These are phyloP conservation scores for Hymenoscyphus infarciens DNA, from an alignment of 2,329 filamentous ascomycete species.

Conservation along the genomic window DNA sequence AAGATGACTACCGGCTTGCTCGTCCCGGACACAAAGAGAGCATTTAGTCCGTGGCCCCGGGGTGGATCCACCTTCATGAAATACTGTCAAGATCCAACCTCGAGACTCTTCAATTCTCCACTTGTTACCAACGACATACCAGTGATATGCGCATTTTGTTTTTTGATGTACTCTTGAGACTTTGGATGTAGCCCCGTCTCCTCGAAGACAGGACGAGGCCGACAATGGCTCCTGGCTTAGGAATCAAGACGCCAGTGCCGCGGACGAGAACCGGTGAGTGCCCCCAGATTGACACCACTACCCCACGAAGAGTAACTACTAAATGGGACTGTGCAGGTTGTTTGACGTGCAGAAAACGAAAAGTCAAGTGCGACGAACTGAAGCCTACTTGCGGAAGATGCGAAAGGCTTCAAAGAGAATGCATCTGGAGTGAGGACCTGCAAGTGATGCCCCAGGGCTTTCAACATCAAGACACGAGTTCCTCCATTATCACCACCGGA, in stretches of 20 bases:
- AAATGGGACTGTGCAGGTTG: constrained; percentile 48
- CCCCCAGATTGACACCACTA: neutral
- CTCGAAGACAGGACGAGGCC: neutral
- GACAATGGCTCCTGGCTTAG: constrained; percentile 29
- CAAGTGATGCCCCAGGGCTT: constrained; percentile 23
- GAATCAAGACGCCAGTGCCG: constrained; percentile 26
- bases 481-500: constrained; percentile 9
- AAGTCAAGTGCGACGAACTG: constrained; percentile 69
- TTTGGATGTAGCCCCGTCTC: neutral
- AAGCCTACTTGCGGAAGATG: constrained; percentile 57
- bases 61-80: neutral
- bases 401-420: constrained; percentile 29
- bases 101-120: neutral
- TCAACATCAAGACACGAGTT: constrained; percentile 3
- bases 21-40: neutral
- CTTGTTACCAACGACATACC: neutral
- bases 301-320: neutral
- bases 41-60: neutral
- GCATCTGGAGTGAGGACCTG: constrained; percentile 30
- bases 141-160: neutral
- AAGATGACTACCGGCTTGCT: neutral
- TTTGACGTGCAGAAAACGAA: constrained; percentile 63
- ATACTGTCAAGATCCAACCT: neutral
- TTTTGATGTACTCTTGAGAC: too few relatives aligned
- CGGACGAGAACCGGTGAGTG: constrained; percentile 32